Evolutionary conservation across 1,284 basidiomycete species (phyloP), one percentile per base, ranked within the genome.

Genomic region (Moesziomyces globuligerus): DNA sequence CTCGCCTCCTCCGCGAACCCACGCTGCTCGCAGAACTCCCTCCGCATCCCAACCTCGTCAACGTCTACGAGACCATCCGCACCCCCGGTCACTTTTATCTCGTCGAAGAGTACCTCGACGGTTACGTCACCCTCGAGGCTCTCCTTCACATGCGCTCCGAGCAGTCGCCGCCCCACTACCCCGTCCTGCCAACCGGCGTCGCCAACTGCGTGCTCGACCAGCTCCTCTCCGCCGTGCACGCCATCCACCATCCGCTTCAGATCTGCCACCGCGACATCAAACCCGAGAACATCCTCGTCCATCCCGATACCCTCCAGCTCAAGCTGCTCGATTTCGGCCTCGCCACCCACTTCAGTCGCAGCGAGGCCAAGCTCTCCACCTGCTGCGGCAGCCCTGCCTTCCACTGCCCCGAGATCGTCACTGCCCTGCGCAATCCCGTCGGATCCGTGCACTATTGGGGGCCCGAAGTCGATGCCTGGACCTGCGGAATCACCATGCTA

Each of bases 231-330:
- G 86, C 86, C 18, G 83, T 86, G 3, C 77, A 85, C 38, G 84
- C 84, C n/a, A 79, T 87, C 44, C 86, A 87, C 55, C 78, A 81
- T 29, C 84, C 84, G 7, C 81, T 86, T 1, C 82, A 84, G 48
- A 85, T 87, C 40, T 86, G 85, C 48, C 87, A 87, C 66, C 83
- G 86, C 7, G 87, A 87, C 74, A 84, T 87, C 77, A 87, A 87
- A 70, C 83, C 83, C 11, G 85, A 85, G 48, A 85, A 85, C 59
- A 78, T 85, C 51, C 75, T 85, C 55, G 76, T 85, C 29, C 81
- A 83, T 48, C 83, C 84, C 8, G 83, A 80, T 18, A 80, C 81
- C 1, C 62, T 84, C 1, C 72, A 80, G 43, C 79, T 84, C 64
- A 83, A 83, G 62, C 81, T 87, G 5, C 83, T 87, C 37, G 86